Evolutionary conservation across 202 grass and related monocot genomes (phyloP), one percentile per base, ranked within the genome.

Genomic region (Panicum virgatum): DNA sequence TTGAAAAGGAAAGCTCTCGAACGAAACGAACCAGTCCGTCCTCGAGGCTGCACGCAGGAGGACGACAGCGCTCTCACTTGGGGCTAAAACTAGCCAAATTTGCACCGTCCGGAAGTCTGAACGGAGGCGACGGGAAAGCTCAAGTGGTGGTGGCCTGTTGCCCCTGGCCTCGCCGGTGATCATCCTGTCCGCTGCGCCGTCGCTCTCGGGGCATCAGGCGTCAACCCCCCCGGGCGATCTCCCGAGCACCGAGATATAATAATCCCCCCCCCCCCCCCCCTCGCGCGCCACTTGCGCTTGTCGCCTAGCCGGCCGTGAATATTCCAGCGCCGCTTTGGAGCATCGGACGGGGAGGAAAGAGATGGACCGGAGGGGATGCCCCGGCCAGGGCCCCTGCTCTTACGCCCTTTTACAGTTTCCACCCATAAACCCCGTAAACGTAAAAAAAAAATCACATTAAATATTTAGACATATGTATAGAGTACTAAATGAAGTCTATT

Each of bases 261-360:
- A 50, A 34, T 34, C 32, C 30, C 30, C 30, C 2, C 2, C 19
- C 30, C 26, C 19, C 2, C n/a, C 19, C 30, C 26, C 19, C 2
- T 32, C 1, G 37, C 53, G 37, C 53, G 53, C 69, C 62, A 53
- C 57, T 90, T 69, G 62, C 84, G 75, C 54, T 26, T 86, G 88
- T 90, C 84, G 84, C 32, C 12, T 86, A 83, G 79, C 88, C 62
- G 62, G 18, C 3, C 84, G 12, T 90, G 84, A 80, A 90, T 90
- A 90, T 90, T 86, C 75, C 62, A 4, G 3, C 30, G 53, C 69
- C 57, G 75, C 84, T 86, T 76, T 86, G 30, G 62, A 9, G 80
- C 80, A 83, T 79, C 87, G 71, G 70, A 73, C 63, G 66, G 73
- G 48, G 36, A 59, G 37, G 73, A 82, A 46, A 14, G 44, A 3